A percentile compares a stretch with the other conserved stretches of the same genome.
These are phyloP conservation scores for Rosellinia necatrix DNA, from an alignment of 2,329 filamentous ascomycete genomes.

Conservation along the genomic window DNA sequence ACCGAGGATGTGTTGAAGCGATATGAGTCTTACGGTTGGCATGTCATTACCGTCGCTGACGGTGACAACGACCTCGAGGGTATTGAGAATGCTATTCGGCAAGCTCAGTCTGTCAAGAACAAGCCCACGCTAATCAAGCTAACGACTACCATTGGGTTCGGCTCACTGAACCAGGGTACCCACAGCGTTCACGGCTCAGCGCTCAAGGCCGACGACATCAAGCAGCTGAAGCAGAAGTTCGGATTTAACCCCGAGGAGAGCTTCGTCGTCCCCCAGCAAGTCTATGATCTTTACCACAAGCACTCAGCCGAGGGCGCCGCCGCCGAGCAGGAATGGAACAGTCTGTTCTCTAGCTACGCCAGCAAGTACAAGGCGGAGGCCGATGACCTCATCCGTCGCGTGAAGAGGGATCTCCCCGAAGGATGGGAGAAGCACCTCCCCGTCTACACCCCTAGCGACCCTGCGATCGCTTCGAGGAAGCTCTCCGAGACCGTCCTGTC, in stretches of 20 bases:
- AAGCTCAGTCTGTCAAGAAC: constrained; percentile 85
- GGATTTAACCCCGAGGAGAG: constrained; percentile 94
- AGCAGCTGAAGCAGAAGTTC: constrained; percentile 92
- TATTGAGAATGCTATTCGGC: constrained; percentile 87
- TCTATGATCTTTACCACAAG: constrained; percentile 90
- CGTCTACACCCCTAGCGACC: constrained; percentile 83
- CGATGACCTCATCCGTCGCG: constrained; percentile 80
- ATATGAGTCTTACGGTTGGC: constrained; percentile 98
- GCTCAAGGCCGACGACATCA: constrained; percentile 91
- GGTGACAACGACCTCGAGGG: constrained; percentile 85
- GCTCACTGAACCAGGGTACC: constrained; percentile 90
- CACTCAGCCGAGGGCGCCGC: constrained; percentile 84
- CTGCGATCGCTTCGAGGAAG: constrained; percentile 90
- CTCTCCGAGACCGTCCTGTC: constrained; percentile 91
- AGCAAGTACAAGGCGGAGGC: constrained; percentile 77
- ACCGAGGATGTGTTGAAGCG: constrained; percentile 95
- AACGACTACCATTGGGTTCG: constrained; percentile 95
- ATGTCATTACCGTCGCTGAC: constrained; percentile 80
- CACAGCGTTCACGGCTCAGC: constrained; percentile 95
- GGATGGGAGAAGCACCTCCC: constrained; percentile 96
- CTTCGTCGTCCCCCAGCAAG: constrained; percentile 92
- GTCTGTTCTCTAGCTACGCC: constrained; percentile 85
- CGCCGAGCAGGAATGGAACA: constrained; percentile 92
- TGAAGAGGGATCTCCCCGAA: constrained; percentile 82
- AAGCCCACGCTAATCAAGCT: constrained; percentile 98